These are phyloP conservation scores for Wickerhamiella musiphila DNA, from an alignment of 805 yeast genomes.

Conservation along the genomic window DNA sequence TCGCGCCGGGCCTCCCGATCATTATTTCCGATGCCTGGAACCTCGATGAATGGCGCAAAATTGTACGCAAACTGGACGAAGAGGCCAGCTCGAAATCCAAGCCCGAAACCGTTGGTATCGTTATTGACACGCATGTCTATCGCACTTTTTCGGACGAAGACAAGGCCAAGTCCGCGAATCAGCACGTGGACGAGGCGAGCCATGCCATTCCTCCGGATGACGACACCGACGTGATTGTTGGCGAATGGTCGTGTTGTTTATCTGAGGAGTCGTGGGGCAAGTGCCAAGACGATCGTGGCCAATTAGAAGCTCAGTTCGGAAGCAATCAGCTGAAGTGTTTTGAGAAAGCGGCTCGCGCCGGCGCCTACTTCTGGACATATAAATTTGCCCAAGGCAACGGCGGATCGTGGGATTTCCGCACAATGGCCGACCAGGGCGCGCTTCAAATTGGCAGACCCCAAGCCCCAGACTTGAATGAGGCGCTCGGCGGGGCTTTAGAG, in stretches of 20 bases:
- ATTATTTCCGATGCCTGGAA: slow-evolving; percentile 91
- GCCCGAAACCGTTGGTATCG: slow-evolving; percentile 35
- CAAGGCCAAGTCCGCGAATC: slow-evolving; percentile 42
- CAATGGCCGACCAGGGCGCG: slow-evolving; percentile 30
- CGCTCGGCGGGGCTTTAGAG: slow-evolving; percentile 25
- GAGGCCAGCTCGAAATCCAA: slow-evolving; percentile 15
- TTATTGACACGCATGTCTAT: slow-evolving; percentile 74
- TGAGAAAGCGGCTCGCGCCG: slow-evolving; percentile 39
- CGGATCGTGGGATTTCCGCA: slow-evolving; percentile 89
- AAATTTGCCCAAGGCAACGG: slow-evolving; percentile 80
- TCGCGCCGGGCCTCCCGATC: slow-evolving; percentile 45
- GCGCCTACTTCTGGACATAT: slow-evolving; percentile 80
- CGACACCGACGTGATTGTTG: slow-evolving; percentile 55
- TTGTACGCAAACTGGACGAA: slow-evolving; percentile 32
- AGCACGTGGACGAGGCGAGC: slow-evolving; percentile 30
- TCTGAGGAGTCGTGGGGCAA: slow-evolving; percentile 62
- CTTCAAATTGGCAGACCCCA: slow-evolving; percentile 13
- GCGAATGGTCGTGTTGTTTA: slow-evolving; percentile 81
- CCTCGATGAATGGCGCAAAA: slow-evolving; percentile 59
- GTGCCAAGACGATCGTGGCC: slow-evolving; percentile 30
- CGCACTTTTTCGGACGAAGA: slow-evolving; percentile 72
- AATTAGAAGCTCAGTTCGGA: slow-evolving; percentile 47
- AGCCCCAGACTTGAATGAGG: background rate
- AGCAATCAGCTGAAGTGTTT: slow-evolving; percentile 33
- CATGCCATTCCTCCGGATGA: slow-evolving; percentile 9